Base-by-base conservation (phyloP, 129 eudicot genomes). In the Daucus carota region DNA sequence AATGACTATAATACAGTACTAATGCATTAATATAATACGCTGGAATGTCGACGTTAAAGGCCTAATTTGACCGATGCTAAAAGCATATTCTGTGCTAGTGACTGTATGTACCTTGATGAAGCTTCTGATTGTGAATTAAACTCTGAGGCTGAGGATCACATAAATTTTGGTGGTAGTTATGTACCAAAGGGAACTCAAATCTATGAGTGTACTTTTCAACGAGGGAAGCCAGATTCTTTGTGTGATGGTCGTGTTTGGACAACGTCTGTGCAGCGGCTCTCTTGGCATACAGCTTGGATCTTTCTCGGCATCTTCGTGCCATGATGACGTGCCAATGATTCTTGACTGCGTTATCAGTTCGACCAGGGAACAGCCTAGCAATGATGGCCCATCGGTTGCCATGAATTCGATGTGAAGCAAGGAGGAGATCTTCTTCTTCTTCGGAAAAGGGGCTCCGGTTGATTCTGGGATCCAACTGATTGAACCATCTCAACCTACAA, bases 271-370 rank as follows among this genome's bases (percentile, higher is more conserved):
- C 65, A 59, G 43, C 43, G 0, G 76, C 75, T 75, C 81, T 81
- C 75, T 75, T 93, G 31, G 85, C 78, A 72, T 76, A 81, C 47
- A 85, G 20, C 74, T 80, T 79, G 10, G 90, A 87, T 57, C 84
- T 84, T 71, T 89, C 90, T 40, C 95, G 80, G 42, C 85, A 81
- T 72, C 73, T 91, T 73, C 97, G 78, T 22, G 97, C 97, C 98
- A 93, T 93, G 80, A 93, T 93, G 22, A 93, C 98, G 34, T 92
- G 98, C 98, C 96, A 92, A 72, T 92, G 98, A 72, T 92, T 92
- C 89, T 92, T 92, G n/a, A 92, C 96, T 0, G 98, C 91, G n/a
- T 92, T 92, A 78, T 92, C 98, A 3, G 98, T 92, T 8, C 96
- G 86, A 15, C 98, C 96, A 26, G 92, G 96, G 75, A 92, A 92